Conservation (phyloP, 2,329 filamentous ascomycete species). For the Apiospora phragmitis region DNA sequence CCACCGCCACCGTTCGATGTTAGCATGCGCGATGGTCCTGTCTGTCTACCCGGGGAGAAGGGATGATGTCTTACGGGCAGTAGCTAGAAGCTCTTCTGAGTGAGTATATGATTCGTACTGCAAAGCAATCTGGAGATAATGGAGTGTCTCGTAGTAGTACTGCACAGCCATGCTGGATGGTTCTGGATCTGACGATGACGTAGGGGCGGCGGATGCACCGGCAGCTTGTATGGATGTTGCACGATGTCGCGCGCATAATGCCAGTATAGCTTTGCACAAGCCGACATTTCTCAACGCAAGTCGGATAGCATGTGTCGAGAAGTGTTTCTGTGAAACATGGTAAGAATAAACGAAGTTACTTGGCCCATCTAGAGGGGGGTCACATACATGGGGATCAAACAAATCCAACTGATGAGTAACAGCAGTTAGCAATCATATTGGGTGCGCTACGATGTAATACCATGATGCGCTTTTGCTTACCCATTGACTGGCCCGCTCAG, state of each 20-base stretch:
- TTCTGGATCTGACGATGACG: background rate
- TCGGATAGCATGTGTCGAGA: slow-evolving; percentile 34
- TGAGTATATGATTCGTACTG: slow-evolving; percentile 57
- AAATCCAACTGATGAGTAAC: slow-evolving; percentile 28
- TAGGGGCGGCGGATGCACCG: background rate
- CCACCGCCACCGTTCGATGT: background rate
- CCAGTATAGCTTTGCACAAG: slow-evolving; percentile 57
- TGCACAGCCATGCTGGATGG: slow-evolving; percentile 42
- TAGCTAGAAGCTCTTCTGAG: slow-evolving; percentile 63
- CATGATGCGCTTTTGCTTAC: slow-evolving; percentile 13
- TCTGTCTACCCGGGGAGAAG: too few relatives aligned
- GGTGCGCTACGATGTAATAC: rapidly evolving
- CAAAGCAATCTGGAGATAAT: slow-evolving; percentile 61
- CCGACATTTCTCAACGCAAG: slow-evolving; percentile 51
- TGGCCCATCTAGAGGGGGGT: background rate
- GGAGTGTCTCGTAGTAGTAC: slow-evolving; percentile 64
- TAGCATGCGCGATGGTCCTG: background rate
- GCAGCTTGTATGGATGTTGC: slow-evolving; percentile 19
- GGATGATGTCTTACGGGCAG: slow-evolving; percentile 34
- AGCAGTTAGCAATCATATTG: background rate
- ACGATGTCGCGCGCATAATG: slow-evolving; percentile 52
- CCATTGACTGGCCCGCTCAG: slow-evolving; percentile 26
- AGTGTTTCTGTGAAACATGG: slow-evolving; percentile 22
- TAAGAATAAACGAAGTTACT: background rate
- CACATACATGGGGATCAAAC: slow-evolving; percentile 27